A percentile compares a stretch with the other conserved stretches of the same genome.
These are phyloP conservation scores for Wallacemonas sp. DNA, from an alignment of 208 protist species.

Conservation along the genomic window DNA sequence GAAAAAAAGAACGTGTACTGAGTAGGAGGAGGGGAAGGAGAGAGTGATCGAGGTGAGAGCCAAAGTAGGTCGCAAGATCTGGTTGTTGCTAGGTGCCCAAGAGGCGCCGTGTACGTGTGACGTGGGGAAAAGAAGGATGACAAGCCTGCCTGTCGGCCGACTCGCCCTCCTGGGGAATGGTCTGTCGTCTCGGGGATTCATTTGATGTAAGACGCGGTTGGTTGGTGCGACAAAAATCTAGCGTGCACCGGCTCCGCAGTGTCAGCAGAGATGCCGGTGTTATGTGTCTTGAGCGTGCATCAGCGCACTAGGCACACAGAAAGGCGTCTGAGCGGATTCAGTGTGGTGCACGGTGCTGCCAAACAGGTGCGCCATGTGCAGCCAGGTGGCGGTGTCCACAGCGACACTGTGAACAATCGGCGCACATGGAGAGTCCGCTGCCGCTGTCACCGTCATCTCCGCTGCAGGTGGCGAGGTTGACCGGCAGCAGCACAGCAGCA, in stretches of 20 bases:
- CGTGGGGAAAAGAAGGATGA: too few species aligned
- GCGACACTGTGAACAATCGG: not conserved
- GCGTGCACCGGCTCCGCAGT: too few species aligned
- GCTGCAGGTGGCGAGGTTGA: not conserved
- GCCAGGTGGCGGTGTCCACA: not conserved
- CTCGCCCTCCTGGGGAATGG: too few species aligned
- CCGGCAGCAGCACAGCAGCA: constrained; percentile 2
- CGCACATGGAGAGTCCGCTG: too few species aligned
- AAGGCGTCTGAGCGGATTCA: not conserved
- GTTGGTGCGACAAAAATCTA: too few species aligned
- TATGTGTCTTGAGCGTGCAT: not conserved
- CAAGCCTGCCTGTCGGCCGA: too few species aligned
- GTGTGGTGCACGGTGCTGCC: not conserved
- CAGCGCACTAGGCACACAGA: not conserved
- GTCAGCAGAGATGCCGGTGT: too few species aligned
- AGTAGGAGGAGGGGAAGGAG: not conserved
- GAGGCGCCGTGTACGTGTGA: too few species aligned
- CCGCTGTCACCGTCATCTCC: not conserved
- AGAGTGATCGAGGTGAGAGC: not conserved
- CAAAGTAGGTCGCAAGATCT: not conserved
- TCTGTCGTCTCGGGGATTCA: too few species aligned
- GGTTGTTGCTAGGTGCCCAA: too few species aligned
- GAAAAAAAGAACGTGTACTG: not conserved
- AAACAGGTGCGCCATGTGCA: not conserved
- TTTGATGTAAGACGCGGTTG: too few species aligned